A percentile compares a stretch with the other conserved stretches of the same genome.
These are phyloP conservation scores for Kurtzmaniella quercitrusa DNA, from an alignment of 1,139 yeast genomes.

Conservation along the genomic window DNA sequence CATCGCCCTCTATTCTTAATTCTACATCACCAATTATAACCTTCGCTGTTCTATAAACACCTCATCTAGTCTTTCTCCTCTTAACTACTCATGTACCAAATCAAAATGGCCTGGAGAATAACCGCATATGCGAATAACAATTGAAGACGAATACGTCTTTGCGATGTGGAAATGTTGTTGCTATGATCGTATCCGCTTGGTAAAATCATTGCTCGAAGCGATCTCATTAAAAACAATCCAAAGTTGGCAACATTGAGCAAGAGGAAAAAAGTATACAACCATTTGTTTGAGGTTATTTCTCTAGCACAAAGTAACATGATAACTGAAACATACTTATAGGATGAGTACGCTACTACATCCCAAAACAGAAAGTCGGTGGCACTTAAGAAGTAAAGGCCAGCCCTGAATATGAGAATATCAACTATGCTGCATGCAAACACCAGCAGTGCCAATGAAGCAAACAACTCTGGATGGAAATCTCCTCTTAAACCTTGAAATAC, in stretches of 20 bases:
- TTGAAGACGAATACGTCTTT: conserved; percentile 79
- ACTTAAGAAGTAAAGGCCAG: conserved; percentile 42
- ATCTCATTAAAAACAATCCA: conserved; percentile 76
- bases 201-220: conserved; percentile 72
- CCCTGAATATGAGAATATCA: conserved; percentile 51
- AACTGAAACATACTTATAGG: conserved; percentile 89
- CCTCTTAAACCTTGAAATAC: conserved; percentile 84
- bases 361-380: conserved; percentile 57
- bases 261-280: conserved; percentile 39
- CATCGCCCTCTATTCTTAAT: conserved; percentile 1
- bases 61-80: too few relatives aligned
- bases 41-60: too few relatives aligned
- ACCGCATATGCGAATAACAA: conserved; percentile 85
- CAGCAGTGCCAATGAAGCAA: conserved; percentile 88
- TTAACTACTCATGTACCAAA: conserved; percentile 35
- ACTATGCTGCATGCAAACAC: conserved; percentile 78
- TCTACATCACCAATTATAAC: neutral
- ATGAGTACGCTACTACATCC: conserved; percentile 87
- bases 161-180: conserved; percentile 57
- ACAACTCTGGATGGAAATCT: conserved; percentile 86
- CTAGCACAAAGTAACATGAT: conserved; percentile 52
- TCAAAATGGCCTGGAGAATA: conserved; percentile 61
- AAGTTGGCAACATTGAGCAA: conserved; percentile 45
- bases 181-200: conserved; percentile 49
- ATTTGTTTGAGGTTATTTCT: conserved; percentile 31